These are phyloP conservation scores for Cucumis hystrix DNA, from an alignment of 306 rosid genomes.

Conservation along the genomic window DNA sequence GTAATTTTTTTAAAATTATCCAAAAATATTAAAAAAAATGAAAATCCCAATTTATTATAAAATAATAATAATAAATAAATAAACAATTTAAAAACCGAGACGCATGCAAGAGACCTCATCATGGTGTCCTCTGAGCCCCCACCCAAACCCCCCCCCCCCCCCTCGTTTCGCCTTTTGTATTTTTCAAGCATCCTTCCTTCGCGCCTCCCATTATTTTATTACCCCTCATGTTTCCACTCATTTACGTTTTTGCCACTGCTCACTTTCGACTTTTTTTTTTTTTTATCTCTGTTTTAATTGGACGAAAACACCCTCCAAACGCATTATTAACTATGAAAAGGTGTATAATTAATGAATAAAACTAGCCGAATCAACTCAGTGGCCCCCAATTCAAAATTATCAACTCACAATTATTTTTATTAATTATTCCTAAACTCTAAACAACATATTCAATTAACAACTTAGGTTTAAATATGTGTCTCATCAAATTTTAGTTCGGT, in stretches of 20 bases:
- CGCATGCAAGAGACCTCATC: constrained; percentile 86
- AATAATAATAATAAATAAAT: background rate
- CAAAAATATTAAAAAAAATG: background rate
- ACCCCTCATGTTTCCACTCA: constrained; percentile 3
- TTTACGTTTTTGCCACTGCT: constrained; percentile 16
- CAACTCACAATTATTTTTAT: too few species aligned
- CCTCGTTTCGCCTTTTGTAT: constrained; percentile 35
- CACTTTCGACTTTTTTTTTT: background rate
- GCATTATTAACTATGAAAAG: too few species aligned
- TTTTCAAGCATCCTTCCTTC: constrained; percentile 42
- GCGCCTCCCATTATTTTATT: constrained; percentile 20
- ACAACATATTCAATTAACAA: too few species aligned
- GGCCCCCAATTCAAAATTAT: too few species aligned
- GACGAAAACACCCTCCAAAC: background rate
- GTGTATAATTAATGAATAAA: too few species aligned
- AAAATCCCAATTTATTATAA: background rate
- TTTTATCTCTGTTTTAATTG: background rate
- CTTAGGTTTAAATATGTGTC: too few species aligned
- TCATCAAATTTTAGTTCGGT: too few species aligned
- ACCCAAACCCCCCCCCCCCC: background rate
- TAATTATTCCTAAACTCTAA: too few species aligned
- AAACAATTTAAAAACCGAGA: constrained; percentile 19
- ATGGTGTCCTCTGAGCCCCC: constrained; percentile 58
- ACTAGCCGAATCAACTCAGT: too few species aligned
- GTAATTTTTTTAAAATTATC: background rate